Evolutionary conservation across 768 basidiomycete species (phyloP), one percentile per base, ranked within the genome.

Genomic region (Russula olivacea): DNA sequence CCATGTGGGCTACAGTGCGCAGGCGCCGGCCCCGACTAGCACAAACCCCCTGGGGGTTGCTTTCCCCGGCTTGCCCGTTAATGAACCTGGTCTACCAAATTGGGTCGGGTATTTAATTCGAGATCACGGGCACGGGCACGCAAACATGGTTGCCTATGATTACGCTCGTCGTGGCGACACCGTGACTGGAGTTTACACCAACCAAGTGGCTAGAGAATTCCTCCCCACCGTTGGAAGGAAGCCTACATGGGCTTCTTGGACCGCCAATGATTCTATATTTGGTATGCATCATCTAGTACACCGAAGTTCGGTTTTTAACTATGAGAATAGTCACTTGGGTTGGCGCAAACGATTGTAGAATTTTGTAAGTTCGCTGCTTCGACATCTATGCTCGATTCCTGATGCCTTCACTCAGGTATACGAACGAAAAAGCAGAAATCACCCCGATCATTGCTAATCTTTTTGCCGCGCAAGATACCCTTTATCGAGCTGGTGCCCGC

Each of bases 311-410:
- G 12, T 34, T 28, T 23, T 34, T 52, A n/a, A 59, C 47, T 32
- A 36, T 38, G 36, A 34, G 30, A 15, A 41, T 55, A 83, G 83
- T 81, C 15, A 82, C 80, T 5, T 85, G 82, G 81, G 74, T 83
- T 52, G 84, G 84, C 4, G 83, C 84, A 54, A 84, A 85, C 60
- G 84, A 85, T 70, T 79, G 80, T 72, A 65, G 66, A 40, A 36
- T 65, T 17, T 40, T 66, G 66, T 66, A 41, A 56, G 66, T 50
- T 32, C n/a, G 25, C 23, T 12, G 6, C 5, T 32, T 56, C 12
- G 6, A 19, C 21, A 11, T 23, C 10, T 43, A 47, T 8, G 9
- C 78, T 75, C 77, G 77, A 17, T 17, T 68, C 50, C 75, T 61
- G 10, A 57, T 23, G 23, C 36, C 8, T 53, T 54, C n/a, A 40